Evolutionary conservation across 2,329 filamentous ascomycete species (phyloP).

Genomic region (Westerdykella aurantiaca): DNA sequence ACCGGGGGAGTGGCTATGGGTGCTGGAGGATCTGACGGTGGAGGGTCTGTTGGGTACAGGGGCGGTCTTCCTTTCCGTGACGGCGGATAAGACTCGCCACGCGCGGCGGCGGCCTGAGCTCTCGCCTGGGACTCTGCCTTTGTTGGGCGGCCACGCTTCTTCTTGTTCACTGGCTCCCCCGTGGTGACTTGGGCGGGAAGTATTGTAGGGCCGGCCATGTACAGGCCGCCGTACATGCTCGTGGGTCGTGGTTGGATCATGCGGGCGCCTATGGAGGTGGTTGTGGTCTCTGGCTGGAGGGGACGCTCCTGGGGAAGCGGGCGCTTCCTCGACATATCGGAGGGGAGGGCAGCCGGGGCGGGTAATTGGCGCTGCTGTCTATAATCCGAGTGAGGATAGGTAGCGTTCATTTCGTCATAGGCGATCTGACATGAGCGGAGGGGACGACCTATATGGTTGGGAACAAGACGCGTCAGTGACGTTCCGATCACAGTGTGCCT

Average conservation of each 20-base stretch:
- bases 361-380: conserved; percentile 12
- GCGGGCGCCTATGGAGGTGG: conserved; percentile 32
- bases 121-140: conserved; percentile 44
- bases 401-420: conserved; percentile 25
- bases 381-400: conserved; percentile 22
- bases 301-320: conserved; percentile 33
- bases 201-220: conserved; percentile 11
- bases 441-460: conserved; percentile 26
- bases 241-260: conserved; percentile 44
- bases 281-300: conserved; percentile 25
- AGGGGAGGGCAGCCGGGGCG: conserved; percentile 17
- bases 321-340: conserved; percentile 34
- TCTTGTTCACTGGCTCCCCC: conserved; percentile 39
- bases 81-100: conserved; percentile 37
- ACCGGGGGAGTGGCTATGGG: conserved; percentile 6
- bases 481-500: too few species aligned
- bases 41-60: conserved; percentile 22
- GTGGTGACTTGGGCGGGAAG: conserved; percentile 25
- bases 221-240: conserved; percentile 30
- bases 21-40: conserved; percentile 15
- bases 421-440: conserved; percentile 34
- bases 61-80: conserved; percentile 31
- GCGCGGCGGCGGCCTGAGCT: conserved; percentile 37
- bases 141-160: conserved; percentile 45
- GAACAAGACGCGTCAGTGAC: conserved; percentile 4